Evolutionary conservation across 208 protist genomes (phyloP), one percentile per base, ranked within the genome.

Genomic region (Naegleria lovaniensis): DNA sequence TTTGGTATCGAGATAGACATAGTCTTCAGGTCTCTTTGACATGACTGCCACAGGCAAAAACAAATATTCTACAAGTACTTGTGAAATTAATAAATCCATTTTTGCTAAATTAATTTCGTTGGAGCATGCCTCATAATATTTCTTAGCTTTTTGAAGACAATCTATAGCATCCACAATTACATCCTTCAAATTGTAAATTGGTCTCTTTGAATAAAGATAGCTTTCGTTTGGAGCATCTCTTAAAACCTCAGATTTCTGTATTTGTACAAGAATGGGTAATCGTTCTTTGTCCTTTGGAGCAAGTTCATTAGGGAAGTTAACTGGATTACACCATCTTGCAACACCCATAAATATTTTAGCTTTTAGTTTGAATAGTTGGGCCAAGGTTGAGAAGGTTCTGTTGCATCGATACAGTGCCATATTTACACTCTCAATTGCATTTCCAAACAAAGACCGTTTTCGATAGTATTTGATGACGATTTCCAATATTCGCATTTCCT

Each of bases 81-180:
- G 15, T 29, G 85, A 43, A 9, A 89, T 89, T 39, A 22, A 13
- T 41, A 89, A 40, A n/a, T 40, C 16, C n/a, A 89, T 40, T 40
- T 89, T 89, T 0, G 48, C 41, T 40, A 67, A 25, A 29, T n/a
- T 67, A 43, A 89, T 67, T 11, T 89, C 85, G 59, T 89, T 40
- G 5, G 43, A 67, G 15, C 39, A 19, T 16, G 48, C 48, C 25
- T 38, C 36, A 40, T 89, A 89, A 89, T 89, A 89, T 13, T 58
- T 33, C 6, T 48, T 39, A 19, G 85, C 19, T 67, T 89, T 33
- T 67, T 41, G 13, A 0, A n/a, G 59, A 41, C 48, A 67, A 22
- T 52, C 19, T 29, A 89, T n/a, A 41, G 36, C 6, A 40, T 89
- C 85, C 1, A 6, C 7, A 22, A 89, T 22, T 5, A 89, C 5